These are phyloP conservation scores for Lasiodiplodia sp. DNA, from an alignment of 2,329 filamentous ascomycete species.

Conservation along the genomic window DNA sequence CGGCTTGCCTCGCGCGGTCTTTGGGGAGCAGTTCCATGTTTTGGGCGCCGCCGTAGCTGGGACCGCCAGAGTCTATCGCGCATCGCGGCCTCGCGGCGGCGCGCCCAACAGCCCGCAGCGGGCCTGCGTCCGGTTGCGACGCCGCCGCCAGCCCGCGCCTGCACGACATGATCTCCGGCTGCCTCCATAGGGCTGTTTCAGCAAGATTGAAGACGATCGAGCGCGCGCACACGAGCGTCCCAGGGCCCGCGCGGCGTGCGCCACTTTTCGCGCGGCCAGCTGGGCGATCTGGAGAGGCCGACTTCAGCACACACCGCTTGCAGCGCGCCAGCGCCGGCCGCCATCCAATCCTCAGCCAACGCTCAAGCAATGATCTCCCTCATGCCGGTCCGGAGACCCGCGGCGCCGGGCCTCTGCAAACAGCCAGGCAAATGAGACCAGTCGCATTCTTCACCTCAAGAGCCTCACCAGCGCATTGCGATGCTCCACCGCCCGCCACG, in stretches of 20 bases:
- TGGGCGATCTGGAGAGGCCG: conserved; percentile 29
- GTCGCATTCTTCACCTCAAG: conserved; percentile 27
- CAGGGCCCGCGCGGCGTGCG: conserved; percentile 22
- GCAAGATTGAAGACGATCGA: conserved; percentile 30
- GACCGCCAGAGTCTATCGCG: conserved; percentile 29
- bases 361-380: conserved; percentile 27
- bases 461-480: conserved; percentile 25
- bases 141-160: conserved; percentile 24
- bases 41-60: conserved; percentile 21
- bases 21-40: conserved; percentile 31
- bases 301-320: conserved; percentile 28
- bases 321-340: conserved; percentile 21
- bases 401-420: conserved; percentile 28
- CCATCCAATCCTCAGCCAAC: conserved; percentile 14
- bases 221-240: conserved; percentile 24
- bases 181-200: conserved; percentile 30
- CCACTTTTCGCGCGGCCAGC: conserved; percentile 27
- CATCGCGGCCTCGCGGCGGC: conserved; percentile 23
- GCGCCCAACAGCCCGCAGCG: conserved; percentile 23
- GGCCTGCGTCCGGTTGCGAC: conserved; percentile 24
- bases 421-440: conserved; percentile 24
- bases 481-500: conserved; percentile 24
- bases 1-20: conserved; percentile 26
- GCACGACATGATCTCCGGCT: conserved; percentile 29
- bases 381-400: conserved; percentile 28